Base-by-base conservation (phyloP, 305 asterid genomes). In the Stenogyne calaminthoides region DNA sequence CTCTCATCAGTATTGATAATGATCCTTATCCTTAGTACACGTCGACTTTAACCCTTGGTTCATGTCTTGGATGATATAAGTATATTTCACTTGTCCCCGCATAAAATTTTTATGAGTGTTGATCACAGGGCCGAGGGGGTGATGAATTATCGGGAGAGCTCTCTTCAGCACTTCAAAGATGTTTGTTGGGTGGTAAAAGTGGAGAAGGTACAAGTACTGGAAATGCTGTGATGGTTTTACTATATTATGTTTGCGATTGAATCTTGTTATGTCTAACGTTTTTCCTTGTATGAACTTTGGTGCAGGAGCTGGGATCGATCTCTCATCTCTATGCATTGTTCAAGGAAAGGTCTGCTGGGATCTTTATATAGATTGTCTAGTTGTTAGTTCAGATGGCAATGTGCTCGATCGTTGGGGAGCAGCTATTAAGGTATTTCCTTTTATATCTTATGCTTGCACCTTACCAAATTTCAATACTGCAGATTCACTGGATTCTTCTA, bases 261-360 rank as follows among this genome's bases (percentile, higher is more conserved):
- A 16, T 20, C 67, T 36, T 47, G 52, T n/a, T 20, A 19, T 42
- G 12, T 39, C 18, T 71, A 34, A 18, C 16, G 29, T 5, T 52
- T 8, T 55, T 42, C 56, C 15, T 3, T 68, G 12, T 25, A 36
- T 46, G 32, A 72, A 51, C 74, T 70, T 64, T 57, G 56, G 44
- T 66, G 69, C 91, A 93, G 97, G 96, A 71, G 94, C 96, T 78
- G 96, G 94, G 60, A 93, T 93, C 47, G 92, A 91, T 79, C 96
- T 87, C 66, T 82, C 89, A 4, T 88, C 98, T 67, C 82, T 93
- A 67, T 85, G 86, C 66, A 86, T 93, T 69, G 89, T 89, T 68
- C 85, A 83, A 52, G 97, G 98, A 76, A 91, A 91, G 82, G 89
- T 87, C 64, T 93, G 98, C 82, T 93, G 97, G 98, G 96, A 91